Conservation (phyloP, 306 rosid species). For the Vigna angularis region DNA sequence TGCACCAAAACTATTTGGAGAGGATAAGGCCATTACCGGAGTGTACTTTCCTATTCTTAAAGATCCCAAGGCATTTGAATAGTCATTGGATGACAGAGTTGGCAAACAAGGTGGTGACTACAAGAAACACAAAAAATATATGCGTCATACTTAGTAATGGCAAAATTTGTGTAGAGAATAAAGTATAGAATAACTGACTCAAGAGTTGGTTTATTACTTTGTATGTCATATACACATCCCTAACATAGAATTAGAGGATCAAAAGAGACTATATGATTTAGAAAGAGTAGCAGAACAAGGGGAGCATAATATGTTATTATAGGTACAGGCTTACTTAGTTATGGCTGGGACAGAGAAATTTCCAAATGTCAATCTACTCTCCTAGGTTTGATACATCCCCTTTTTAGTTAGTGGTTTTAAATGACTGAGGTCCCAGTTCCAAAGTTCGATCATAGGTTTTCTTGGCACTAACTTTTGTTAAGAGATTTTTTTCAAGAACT, state of each 20-base stretch:
- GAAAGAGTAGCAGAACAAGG: background rate
- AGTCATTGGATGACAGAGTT: slow-evolving; percentile 58
- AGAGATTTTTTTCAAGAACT: background rate
- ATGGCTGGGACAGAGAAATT: slow-evolving; percentile 12
- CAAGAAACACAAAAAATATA: slow-evolving; percentile 43
- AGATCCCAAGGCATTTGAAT: slow-evolving; percentile 66
- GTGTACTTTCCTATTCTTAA: slow-evolving; percentile 82
- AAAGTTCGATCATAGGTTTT: background rate
- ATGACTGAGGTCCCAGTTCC: background rate
- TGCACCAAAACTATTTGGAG: slow-evolving; percentile 9
- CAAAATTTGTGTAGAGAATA: background rate
- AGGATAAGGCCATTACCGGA: slow-evolving; percentile 55
- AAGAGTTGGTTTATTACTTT: slow-evolving; percentile 15
- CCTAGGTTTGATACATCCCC: background rate
- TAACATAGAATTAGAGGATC: slow-evolving; percentile 4
- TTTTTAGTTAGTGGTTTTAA: background rate
- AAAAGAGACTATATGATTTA: background rate
- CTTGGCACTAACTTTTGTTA: background rate
- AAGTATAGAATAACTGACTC: slow-evolving; percentile 16
- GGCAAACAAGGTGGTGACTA: slow-evolving; percentile 90
- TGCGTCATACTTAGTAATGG: slow-evolving; percentile 28
- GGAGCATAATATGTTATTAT: background rate
- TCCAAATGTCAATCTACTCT: background rate
- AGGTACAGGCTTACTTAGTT: background rate
- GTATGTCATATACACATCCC: background rate